Conservation (phyloP, 2,329 filamentous ascomycete species). For the Paecilomyces variotii region DNA sequence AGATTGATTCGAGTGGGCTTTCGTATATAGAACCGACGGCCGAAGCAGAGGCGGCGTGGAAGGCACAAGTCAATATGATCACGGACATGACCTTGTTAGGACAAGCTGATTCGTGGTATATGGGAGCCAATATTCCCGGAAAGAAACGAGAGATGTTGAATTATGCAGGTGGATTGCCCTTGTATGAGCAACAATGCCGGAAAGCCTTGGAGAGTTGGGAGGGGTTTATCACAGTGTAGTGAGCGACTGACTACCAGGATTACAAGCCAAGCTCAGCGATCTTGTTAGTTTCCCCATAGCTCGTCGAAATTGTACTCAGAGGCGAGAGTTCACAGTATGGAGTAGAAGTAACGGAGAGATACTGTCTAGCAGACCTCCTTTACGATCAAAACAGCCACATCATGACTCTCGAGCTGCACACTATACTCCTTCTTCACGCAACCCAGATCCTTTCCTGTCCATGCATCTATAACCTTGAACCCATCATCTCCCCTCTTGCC, state of each 20-base stretch:
- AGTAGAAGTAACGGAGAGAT: no score
- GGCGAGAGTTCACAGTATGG: no score
- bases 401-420: constrained; percentile 18
- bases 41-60: constrained; percentile 44
- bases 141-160: constrained; percentile 47
- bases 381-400: constrained; percentile 22
- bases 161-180: constrained; percentile 16
- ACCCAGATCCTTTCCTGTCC: constrained; percentile 22
- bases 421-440: constrained; percentile 19
- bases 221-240: neutral
- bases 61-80: constrained; percentile 16
- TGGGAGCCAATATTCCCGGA: constrained; percentile 49
- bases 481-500: constrained; percentile 1
- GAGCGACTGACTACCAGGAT: no score
- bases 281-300: no score
- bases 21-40: constrained; percentile 44
- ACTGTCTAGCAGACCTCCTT: constrained; percentile 7
- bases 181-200: neutral
- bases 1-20: constrained; percentile 40
- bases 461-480: constrained; percentile 20
- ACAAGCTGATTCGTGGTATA: constrained; percentile 44
- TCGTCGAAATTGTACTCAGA: no score
- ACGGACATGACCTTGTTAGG: constrained; percentile 44
- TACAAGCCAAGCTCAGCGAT: no score
- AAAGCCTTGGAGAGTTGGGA: neutral